Evolutionary conservation across 768 basidiomycete genomes (phyloP), one percentile per base, ranked within the genome.

Genomic region (Suillus spraguei): DNA sequence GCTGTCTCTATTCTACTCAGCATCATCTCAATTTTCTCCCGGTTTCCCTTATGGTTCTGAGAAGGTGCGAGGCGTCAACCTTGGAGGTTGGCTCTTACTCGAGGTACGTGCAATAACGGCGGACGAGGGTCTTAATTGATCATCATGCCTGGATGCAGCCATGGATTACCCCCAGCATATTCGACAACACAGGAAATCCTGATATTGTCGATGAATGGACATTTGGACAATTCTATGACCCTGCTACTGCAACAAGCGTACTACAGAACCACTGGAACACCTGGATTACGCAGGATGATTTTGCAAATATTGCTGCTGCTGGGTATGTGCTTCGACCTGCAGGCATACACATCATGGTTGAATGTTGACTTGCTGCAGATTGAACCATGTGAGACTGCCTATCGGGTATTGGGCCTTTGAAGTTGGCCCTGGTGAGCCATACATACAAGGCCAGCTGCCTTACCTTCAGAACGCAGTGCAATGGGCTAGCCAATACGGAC

Each of bases 371-470:
- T 35, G 59, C 60, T 50, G n/a, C 69, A 91, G 91, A 17, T 78
- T 94, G 60, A 94, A 93, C 70, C 91, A 93, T 73, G 89, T 94
- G 62, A 86, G 92, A 53, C 70, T 94, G 42, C 92, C 93, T 16
- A 91, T 96, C 50, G 95, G 94, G 14, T 97, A 92, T 74, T 96
- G 92, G 92, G 93, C 91, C 1, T 94, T 89, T 69, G 92, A 95
- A 63, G 86, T 94, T 41, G 82, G 84, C 24, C 80, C 81, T 14
- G 91, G 91, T 5, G 90, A 94, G 69, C 94, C 93, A 8, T 94
- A 83, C 72, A 85, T 92, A 63, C 83, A 86, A 74, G 92, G 92
- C 14, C 92, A 93, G 72, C 77, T 90, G 39, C 82, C 86, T 22
- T 93, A 89, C 75, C 77, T 94, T 24, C 66, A 79, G 65, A 82